Evolutionary conservation across 306 rosid species (phyloP), one percentile per base, ranked within the genome.

Genomic region (Carpinus viminea): DNA sequence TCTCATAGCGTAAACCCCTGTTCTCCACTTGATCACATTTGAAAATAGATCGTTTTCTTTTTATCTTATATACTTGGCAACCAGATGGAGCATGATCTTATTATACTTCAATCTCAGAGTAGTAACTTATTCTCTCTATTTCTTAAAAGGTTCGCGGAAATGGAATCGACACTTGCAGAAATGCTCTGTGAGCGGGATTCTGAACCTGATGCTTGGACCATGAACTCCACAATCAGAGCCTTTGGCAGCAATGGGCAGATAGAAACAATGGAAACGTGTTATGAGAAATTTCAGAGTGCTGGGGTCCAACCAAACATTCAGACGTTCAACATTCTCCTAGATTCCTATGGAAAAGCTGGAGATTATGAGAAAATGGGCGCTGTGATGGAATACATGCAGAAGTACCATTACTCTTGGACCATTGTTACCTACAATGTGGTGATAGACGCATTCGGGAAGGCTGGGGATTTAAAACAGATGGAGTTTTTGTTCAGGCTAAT

Each of bases 311-410:
- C 97, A 47, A 90, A 85, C 80, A 93, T 92, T 62, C 87, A 84
- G 88, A 94, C 98, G 73, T 94, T 92, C 83, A 94, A 94, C 64
- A 92, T 91, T 81, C 91, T 92, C 77, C 81, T 94, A 57, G 97
- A 94, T 86, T 91, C 97, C 64, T 92, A 92, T 38, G 93, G 92
- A 78, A 94, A 94, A 82, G 83, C 87, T 8, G 83, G 78, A 68
- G 85, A 87, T 38, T 94, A 81, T 73, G 77, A 78, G 51, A 94
- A 92, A 80, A 87, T 92, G 98, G 85, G 98, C 66, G 89, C 96
- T 65, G 98, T 92, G 45, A 94, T 94, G 97, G 92, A 92, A 77
- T 94, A 92, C 84, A 94, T 94, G 98, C 97, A 91, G 78, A 92
- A 91, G 80, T 92, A 92, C 85, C 98, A 91, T 72, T 87, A 86